Evolutionary conservation across 129 eudicot species (phyloP).

Genomic region (Lonicera japonica): DNA sequence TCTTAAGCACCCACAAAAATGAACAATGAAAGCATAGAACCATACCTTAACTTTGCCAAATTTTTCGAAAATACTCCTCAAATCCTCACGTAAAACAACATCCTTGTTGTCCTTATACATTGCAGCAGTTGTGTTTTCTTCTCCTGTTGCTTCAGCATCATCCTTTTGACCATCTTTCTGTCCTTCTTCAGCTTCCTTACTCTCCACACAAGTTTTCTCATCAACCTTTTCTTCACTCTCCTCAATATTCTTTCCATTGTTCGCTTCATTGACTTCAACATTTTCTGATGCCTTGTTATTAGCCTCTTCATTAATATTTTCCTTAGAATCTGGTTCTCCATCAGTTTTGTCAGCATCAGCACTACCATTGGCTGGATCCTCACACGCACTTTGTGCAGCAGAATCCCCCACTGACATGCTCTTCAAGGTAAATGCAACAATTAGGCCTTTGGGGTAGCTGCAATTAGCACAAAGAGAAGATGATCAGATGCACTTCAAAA

Average conservation of each 20-base stretch:
- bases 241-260: constrained; percentile 3
- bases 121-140: constrained; percentile 27
- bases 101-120: constrained; percentile 66
- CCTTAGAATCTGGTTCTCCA: constrained; percentile 21
- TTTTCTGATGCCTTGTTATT: constrained; percentile 22
- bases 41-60: constrained; percentile 88
- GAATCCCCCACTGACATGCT: constrained; percentile 27
- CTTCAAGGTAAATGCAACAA: constrained; percentile 79
- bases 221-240: constrained; percentile 32
- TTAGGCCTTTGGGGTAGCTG: constrained; percentile 80
- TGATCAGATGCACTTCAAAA: neutral
- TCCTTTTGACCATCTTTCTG: constrained; percentile 24
- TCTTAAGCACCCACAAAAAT: too few species aligned
- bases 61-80: constrained; percentile 60
- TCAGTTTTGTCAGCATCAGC: constrained; percentile 20
- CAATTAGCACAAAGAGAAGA: neutral
- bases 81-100: constrained; percentile 85
- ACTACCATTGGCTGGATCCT: constrained; percentile 18
- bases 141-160: constrained; percentile 23
- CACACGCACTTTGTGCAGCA: constrained; percentile 11
- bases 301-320: constrained; percentile 14
- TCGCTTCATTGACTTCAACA: constrained; percentile 11
- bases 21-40: too few species aligned
- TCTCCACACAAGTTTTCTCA: constrained; percentile 30
- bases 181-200: constrained; percentile 36